Percentiles rank a stretch among this genome's conserved stretches.
phyloP scores from a whole-genome alignment of 495 filamentous ascomycete genomes.

The Pyronema omphalodes region DNA sequence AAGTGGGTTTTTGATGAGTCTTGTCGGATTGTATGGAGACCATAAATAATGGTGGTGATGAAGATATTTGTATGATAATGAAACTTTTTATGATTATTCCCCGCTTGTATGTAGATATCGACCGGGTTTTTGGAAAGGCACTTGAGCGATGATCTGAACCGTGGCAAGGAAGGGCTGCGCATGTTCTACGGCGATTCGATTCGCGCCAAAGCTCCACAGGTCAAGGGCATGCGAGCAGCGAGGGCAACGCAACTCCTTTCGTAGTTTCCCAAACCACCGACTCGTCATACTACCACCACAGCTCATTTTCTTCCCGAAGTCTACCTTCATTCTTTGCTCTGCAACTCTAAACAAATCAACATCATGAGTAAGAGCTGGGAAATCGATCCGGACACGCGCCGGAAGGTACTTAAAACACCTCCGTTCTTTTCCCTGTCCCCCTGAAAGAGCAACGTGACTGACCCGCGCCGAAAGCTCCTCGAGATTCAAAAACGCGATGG shows the following conservation, averaged over 20 bases:
- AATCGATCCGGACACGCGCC: slow-evolving; percentile 6
- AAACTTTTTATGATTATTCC: too few relatives aligned
- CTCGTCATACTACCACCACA: too few relatives aligned
- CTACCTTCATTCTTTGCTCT: too few relatives aligned
- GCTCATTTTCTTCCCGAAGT: too few relatives aligned
- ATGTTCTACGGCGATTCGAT: neutral
- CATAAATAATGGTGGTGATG: neutral
- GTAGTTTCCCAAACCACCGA: too few relatives aligned
- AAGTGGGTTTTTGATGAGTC: slow-evolving; percentile 16
- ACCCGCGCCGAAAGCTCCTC: slow-evolving; percentile 41
- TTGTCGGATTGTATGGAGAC: slow-evolving; percentile 23
- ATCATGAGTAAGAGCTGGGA: slow-evolving; percentile 4
- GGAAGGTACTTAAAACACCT: slow-evolving; percentile 1
- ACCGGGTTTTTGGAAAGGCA: too few relatives aligned
- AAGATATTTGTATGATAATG: too few relatives aligned
- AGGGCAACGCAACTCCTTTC: too few relatives aligned
- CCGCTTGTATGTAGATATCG: too few relatives aligned
- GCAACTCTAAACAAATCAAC: neutral
- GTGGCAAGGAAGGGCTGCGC: neutral
- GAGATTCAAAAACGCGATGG: slow-evolving; percentile 71
- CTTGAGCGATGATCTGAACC: neutral
- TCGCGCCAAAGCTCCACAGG: slow-evolving; percentile 10
- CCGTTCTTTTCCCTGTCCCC: neutral
- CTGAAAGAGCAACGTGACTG: neutral
- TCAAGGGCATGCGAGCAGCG: too few relatives aligned